Evolutionary conservation across 2,329 filamentous ascomycete genomes (phyloP), one percentile per base, ranked within the genome.

Genomic region (Lasiodiplodia hormozganensis): DNA sequence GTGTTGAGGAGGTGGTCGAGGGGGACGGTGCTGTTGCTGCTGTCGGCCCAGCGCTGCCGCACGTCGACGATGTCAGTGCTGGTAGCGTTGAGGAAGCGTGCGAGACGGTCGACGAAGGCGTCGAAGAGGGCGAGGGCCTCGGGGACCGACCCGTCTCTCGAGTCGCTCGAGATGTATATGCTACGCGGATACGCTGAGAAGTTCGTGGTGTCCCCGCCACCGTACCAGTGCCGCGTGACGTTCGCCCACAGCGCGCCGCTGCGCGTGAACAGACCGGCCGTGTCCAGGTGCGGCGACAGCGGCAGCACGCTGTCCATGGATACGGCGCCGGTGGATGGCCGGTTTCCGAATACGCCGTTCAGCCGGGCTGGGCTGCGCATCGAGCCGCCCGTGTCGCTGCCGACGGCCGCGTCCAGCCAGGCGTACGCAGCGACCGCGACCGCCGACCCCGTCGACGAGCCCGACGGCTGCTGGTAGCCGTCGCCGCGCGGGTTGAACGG

Each of bases 331-430:
- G 75, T 74, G 28, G 73, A 74, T 2, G 74, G 74, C 21, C 56
- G 56, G 36, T 60, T 60, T 7, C 56, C 56, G 36, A n/a, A 60
- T 0, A 60, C 56, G 21, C 56, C 56, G 38, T 60, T 43, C 34
- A 40, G 2, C 21, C 34, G 34, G 1, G 83, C 81, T 0, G 84
- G 84, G 0, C 82, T 78, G n/a, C 84, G 79, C 66, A 85, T 83
- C 4, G 79, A 82, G 5, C 81, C 81, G 3, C 82, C 83, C 1
- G 83, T 86, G 68, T 84, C 83, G 28, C 76, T 81, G 1, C 82
- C 82, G 21, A 84, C 73, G 3, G 68, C 70, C n/a, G 72, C 65
- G 43, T 73, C 72, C 8, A 73, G 54, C 69, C 70, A 74, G n/a
- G 69, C 40, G 16, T 73, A 74, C 2, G 69, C 65, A 2, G 70